These are phyloP conservation scores for Hymenoscyphus scutula DNA, from an alignment of 2,329 filamentous ascomycete genomes.

Conservation along the genomic window DNA sequence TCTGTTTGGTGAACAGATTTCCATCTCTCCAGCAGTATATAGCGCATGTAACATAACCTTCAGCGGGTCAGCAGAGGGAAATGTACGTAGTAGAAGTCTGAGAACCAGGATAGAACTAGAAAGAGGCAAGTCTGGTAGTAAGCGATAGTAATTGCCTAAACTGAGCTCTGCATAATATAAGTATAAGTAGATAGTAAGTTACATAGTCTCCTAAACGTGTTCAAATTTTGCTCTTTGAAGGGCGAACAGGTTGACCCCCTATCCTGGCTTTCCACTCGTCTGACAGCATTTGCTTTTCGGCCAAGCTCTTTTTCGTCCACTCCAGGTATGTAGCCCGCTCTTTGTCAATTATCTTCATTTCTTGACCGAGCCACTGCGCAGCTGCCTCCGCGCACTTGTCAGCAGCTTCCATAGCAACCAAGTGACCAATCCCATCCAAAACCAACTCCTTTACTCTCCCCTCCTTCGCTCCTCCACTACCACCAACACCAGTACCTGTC, in stretches of 20 bases:
- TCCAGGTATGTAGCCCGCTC: slow-evolving; percentile 56
- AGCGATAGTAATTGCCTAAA: too few relatives aligned
- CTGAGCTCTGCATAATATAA: too few relatives aligned
- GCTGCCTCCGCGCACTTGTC: slow-evolving; percentile 60
- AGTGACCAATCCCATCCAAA: slow-evolving; percentile 67
- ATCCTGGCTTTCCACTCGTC: slow-evolving; percentile 48
- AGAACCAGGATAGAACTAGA: too few relatives aligned
- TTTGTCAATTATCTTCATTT: slow-evolving; percentile 54
- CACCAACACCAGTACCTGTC: slow-evolving; percentile 66
- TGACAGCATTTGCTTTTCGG: slow-evolving; percentile 56
- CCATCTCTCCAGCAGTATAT: too few relatives aligned
- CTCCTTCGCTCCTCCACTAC: slow-evolving; percentile 61
- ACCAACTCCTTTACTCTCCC: slow-evolving; percentile 67
- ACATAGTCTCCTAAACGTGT: too few relatives aligned
- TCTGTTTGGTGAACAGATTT: not conserved
- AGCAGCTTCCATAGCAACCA: slow-evolving; percentile 81
- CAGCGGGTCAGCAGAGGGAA: too few relatives aligned
- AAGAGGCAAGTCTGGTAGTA: too few relatives aligned
- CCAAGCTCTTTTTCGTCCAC: slow-evolving; percentile 50
- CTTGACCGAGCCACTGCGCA: slow-evolving; percentile 54
- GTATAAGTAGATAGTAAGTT: too few relatives aligned
- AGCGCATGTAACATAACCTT: too few relatives aligned
- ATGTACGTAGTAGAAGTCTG: too few relatives aligned
- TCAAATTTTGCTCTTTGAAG: slow-evolving; percentile 20
- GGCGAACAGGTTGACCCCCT: slow-evolving; percentile 20